Base-by-base conservation (phyloP, 139 green algal species). In the Micractinium conductrix region DNA sequence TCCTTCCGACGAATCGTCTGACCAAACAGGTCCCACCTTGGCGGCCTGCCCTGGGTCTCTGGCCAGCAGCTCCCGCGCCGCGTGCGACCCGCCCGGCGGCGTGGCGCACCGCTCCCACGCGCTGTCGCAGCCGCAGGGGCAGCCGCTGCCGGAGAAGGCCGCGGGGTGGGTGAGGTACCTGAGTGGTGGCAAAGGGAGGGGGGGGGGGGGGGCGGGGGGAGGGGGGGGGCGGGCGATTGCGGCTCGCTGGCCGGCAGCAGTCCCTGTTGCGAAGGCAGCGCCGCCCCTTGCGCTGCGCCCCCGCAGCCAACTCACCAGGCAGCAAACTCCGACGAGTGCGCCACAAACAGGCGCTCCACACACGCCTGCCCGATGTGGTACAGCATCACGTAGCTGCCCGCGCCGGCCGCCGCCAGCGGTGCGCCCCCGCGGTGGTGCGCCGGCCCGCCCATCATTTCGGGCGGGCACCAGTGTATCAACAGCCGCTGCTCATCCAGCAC, bases 281-380 rank as follows among this genome's bases (percentile, higher is more conserved):
- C 63, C 19, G 63, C 4, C 63, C n/a, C 8, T 28, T 69, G 26
- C 4, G 60, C 30, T 71, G 8, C 55, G 28, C 55, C 55, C 14
- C n/a, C n/a, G n/a, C n/a, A n/a, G n/a, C n/a, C n/a, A 5, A 28
- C 79, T 14, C 73, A 84, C 83, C 84, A 88, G 33, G 67, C 63
- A 0, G 62, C 74, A 45, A 88, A 37, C 42, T 83, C 48, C 14
- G 50, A 44, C 19, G 58, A 79, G 40, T 75, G 42, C n/a, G 69
- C 72, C 69, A 48, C 74, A 55, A 84, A 72, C 53, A 88, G 60
- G 8, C 24, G 35, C 78, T 88, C 84, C 78, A 88, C 84, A 4
- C 19, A 1, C 0, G 84, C 45, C 0, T 69, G 40, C 14, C 19
- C 24, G 43, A 72, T 4, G 55, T 88, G 60, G 55, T 79, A 88